phyloP scores from a whole-genome alignment of 345 rosid species.

The Rhodomyrtus tomentosa region DNA sequence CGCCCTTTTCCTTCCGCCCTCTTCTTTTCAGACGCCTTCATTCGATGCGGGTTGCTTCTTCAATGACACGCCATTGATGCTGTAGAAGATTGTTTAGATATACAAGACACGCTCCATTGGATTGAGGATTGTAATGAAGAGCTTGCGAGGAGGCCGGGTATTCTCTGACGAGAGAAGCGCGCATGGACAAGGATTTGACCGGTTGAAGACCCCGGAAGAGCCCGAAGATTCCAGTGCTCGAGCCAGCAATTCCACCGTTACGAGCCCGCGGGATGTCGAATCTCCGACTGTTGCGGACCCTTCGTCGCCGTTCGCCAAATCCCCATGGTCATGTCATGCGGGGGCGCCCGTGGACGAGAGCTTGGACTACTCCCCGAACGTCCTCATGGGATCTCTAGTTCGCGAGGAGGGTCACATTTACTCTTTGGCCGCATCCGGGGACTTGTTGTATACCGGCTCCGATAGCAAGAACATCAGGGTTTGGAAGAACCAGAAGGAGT shows the following conservation, averaged over 20 bases:
- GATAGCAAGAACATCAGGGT: conserved; percentile 86
- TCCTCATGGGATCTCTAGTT: conserved; percentile 65
- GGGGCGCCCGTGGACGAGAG: neutral
- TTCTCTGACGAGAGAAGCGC: conserved; percentile 13
- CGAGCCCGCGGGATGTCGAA: neutral
- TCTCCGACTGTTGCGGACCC: conserved; percentile 5
- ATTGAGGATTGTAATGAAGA: conserved; percentile 3
- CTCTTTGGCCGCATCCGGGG: conserved; percentile 61
- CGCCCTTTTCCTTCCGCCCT: neutral
- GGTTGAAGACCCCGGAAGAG: conserved; percentile 13
- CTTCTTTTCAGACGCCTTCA: neutral
- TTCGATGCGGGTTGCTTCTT: neutral
- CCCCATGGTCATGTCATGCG: conserved; percentile 55
- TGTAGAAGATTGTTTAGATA: neutral
- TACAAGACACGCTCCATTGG: neutral
- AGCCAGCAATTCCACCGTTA: neutral
- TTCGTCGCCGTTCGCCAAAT: conserved; percentile 37
- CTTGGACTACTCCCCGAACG: conserved; percentile 18
- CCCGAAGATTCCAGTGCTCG: neutral
- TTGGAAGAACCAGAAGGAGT: conserved; percentile 72
- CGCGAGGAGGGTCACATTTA: conserved; percentile 91
- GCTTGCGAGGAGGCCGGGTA: neutral
- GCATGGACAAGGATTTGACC: conserved; percentile 22
- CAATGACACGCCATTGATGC: neutral
- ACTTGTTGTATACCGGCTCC: conserved; percentile 73